Evolutionary conservation across 208 protist genomes (phyloP).

Genomic region (Naegleria lovaniensis): DNA sequence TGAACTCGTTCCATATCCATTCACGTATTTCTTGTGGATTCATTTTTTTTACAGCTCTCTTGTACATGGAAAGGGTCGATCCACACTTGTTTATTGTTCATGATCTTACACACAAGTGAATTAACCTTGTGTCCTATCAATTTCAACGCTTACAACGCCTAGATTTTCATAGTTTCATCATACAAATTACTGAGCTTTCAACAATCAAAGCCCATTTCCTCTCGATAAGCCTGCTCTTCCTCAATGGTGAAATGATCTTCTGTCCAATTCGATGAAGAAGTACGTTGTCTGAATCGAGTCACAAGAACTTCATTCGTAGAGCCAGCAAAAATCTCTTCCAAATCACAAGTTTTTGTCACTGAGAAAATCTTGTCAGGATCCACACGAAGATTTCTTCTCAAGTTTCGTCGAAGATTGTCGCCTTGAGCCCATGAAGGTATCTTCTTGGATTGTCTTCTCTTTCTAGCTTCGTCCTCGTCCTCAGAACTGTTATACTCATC

Average conservation of each 20-base stretch:
- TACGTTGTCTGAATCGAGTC: not conserved
- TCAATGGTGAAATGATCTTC: not conserved
- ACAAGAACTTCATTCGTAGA: not conserved
- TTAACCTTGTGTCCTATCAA: not conserved
- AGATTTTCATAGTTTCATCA: too few relatives aligned
- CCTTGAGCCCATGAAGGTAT: not conserved
- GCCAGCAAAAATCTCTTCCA: not conserved
- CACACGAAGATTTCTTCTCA: not conserved
- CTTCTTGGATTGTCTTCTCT: slow-evolving; percentile 4
- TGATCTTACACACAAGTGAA: not conserved
- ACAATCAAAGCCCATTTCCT: not conserved
- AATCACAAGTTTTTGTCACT: not conserved
- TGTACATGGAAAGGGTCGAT: too few relatives aligned
- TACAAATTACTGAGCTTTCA: not conserved
- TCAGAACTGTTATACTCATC: not conserved
- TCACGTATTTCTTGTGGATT: too few relatives aligned
- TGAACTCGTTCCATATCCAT: too few relatives aligned
- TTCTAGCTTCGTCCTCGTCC: not conserved
- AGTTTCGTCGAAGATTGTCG: not conserved
- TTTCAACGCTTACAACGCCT: too few relatives aligned
- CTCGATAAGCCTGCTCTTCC: not conserved
- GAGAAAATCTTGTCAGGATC: not conserved
- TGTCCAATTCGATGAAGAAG: not conserved
- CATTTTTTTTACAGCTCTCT: too few relatives aligned
- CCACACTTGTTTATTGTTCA: too few relatives aligned